These are phyloP conservation scores for Pseudoscleropodium purum DNA, from an alignment of 225 moss, liverwort and hornwort genomes.

Conservation along the genomic window DNA sequence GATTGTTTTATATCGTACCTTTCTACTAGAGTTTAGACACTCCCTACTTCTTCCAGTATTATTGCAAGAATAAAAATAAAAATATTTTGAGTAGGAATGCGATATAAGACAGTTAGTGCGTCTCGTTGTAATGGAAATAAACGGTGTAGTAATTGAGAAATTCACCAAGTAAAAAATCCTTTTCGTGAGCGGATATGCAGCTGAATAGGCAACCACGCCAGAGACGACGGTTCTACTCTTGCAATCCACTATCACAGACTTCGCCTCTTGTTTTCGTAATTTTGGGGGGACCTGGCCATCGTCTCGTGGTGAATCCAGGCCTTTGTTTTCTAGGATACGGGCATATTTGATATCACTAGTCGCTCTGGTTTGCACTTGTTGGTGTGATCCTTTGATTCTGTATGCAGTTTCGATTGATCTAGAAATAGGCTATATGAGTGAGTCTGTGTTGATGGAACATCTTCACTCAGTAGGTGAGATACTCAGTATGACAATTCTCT, in stretches of 20 bases:
- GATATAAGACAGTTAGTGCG: not conserved
- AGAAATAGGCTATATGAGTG: not conserved
- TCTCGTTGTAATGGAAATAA: not conserved
- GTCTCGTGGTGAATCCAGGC: no score
- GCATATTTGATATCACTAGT: not conserved
- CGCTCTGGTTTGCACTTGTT: not conserved
- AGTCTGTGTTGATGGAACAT: not conserved
- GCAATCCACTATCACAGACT: not conserved
- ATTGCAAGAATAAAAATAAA: not conserved
- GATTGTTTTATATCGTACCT: not conserved
- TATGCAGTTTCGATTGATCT: not conserved
- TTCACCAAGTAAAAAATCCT: not conserved
- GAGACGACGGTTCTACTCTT: not conserved
- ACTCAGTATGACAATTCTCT: not conserved
- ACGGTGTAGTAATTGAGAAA: not conserved
- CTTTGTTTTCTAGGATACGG: not conserved
- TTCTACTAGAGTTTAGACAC: not conserved
- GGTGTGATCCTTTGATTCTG: not conserved
- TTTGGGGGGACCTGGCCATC: not conserved
- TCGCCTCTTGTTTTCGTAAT: not conserved
- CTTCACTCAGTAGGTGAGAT: not conserved
- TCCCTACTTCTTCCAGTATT: not conserved
- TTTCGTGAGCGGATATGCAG: not conserved
- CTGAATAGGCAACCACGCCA: not conserved
- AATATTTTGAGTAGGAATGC: not conserved